Percentiles rank a stretch among this genome's conserved stretches.
phyloP scores from a whole-genome alignment of 345 rosid species.

The Eucalyptus tenuipes region DNA sequence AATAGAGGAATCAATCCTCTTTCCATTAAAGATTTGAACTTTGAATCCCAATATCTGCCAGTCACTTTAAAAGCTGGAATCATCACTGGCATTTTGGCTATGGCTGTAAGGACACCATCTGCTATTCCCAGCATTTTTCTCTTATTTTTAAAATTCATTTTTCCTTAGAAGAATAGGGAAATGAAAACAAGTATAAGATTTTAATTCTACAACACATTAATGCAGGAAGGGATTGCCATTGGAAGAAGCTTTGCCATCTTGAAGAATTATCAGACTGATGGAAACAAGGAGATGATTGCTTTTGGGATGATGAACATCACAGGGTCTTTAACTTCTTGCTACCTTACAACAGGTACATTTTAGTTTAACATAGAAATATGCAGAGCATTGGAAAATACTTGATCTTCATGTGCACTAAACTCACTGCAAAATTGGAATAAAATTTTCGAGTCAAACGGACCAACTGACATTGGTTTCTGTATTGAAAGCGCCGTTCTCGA shows the following conservation, averaged over 20 bases:
- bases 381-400: neutral
- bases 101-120: slow-evolving; percentile 40
- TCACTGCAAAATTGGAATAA: neutral
- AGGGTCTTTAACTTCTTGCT: slow-evolving; percentile 89
- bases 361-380: neutral
- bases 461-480: neutral
- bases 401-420: neutral
- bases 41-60: slow-evolving; percentile 43
- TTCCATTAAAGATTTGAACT: slow-evolving; percentile 41
- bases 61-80: slow-evolving; percentile 44
- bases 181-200: neutral
- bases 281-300: slow-evolving; percentile 89
- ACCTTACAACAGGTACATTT: slow-evolving; percentile 67
- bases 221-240: slow-evolving; percentile 87
- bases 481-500: slow-evolving; percentile 77
- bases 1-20: slow-evolving; percentile 68
- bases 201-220: neutral
- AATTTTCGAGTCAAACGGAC: neutral
- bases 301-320: slow-evolving; percentile 82
- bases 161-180: neutral
- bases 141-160: neutral
- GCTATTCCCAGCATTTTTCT: neutral
- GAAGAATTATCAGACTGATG: slow-evolving; percentile 74
- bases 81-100: slow-evolving; percentile 53
- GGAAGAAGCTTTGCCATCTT: slow-evolving; percentile 78